Evolutionary conservation across 345 rosid species (phyloP).

Genomic region (Carallia brachiata): DNA sequence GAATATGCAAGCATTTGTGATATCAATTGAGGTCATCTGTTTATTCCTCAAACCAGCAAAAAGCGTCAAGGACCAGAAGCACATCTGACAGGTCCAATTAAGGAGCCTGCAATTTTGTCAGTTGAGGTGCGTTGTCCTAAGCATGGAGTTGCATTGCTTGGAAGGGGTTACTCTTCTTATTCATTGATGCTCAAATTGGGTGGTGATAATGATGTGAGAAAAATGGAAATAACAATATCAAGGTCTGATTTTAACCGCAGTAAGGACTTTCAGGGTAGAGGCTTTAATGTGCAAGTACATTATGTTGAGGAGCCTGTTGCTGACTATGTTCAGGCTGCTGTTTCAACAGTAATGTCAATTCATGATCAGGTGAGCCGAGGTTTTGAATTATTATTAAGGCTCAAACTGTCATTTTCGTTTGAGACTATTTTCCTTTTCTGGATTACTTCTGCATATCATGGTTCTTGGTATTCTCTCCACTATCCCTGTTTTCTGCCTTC

Average conservation of each 20-base stretch:
- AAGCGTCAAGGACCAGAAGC: constrained; percentile 49
- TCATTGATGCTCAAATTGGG: neutral
- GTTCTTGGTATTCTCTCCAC: too few relatives aligned
- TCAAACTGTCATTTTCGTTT: neutral
- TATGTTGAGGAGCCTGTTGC: constrained; percentile 86
- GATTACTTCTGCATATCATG: too few relatives aligned
- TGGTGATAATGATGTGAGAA: neutral
- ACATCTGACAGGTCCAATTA: constrained; percentile 39
- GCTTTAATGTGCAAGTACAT: constrained; percentile 77
- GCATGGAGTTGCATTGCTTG: neutral
- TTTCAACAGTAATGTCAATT: constrained; percentile 72
- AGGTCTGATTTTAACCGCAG: constrained; percentile 5
- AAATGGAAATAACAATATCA: constrained; percentile 7
- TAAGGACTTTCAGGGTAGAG: constrained; percentile 69
- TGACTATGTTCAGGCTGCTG: constrained; percentile 72
- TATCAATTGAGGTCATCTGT: constrained; percentile 8
- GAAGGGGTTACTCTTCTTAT: neutral
- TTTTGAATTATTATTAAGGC: neutral
- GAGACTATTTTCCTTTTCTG: neutral
- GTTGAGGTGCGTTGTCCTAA: constrained; percentile 61
- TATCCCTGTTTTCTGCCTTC: too few relatives aligned
- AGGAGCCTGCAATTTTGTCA: constrained; percentile 89
- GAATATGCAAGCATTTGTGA: too few relatives aligned
- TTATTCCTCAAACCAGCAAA: constrained; percentile 40
- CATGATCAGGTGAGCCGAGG: constrained; percentile 62